Evolutionary conservation across 495 filamentous ascomycete genomes (phyloP), one percentile per base, ranked within the genome.

Genomic region (Daldinia decipiens): DNA sequence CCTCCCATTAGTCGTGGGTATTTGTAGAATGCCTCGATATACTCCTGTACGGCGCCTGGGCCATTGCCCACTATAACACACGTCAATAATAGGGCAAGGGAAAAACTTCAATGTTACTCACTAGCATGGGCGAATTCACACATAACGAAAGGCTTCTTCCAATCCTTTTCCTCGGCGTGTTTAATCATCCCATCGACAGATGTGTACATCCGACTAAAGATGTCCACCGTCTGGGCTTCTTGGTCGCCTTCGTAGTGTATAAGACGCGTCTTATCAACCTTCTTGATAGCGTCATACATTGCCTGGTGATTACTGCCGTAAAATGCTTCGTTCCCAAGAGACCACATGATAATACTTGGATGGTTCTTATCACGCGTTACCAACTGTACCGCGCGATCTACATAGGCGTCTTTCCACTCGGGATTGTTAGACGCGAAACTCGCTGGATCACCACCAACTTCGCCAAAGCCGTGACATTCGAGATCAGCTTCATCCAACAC

Each of bases 401-500:
- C 70, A 73, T 93, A 93, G 0, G 89, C 86, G 4, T 85, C 85
- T 72, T 82, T 80, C 91, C 91, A 93, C 2, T 85, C 83, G 0
- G 88, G 88, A 64, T 92, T 91, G 70, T 92, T 83, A 0, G 87
- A 87, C 1, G 87, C 79, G 69, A 80, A 90, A 40, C 81, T 78
- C 2, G 81, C 82, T 27, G 80, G 77, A 43, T 83, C 73, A 9
- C 78, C 81, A 24, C 84, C 84, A 32, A 87, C 82, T 34, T 81
- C 78, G 51, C 84, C 84, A 47, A 92, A 88, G 0, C 91, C 90
- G 62, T 92, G 90, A 68, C 89, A 92, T 77, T 92, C 91, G 0
- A 92, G 84, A 73, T 93, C 91, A 0, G 87, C 88, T 76, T 93
- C 91, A 56, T 91, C 90, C 61, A 93, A 82, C 13, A 93, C 83